Evolutionary conservation across 148 eudicot species (phyloP).

Genomic region (Heliosperma pusillum): DNA sequence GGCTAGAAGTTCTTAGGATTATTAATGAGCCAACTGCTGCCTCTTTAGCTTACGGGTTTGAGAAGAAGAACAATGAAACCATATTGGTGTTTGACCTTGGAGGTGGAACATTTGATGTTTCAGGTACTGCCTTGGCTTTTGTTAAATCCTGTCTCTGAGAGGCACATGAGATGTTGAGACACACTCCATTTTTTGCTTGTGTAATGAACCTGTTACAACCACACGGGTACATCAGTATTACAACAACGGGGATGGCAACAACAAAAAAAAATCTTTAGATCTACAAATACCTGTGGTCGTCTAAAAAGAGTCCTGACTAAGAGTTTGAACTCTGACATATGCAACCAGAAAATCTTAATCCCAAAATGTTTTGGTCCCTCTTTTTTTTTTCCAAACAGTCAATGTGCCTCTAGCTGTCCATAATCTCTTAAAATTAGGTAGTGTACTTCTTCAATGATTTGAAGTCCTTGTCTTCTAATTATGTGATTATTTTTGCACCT

Average conservation of each 20-base stretch:
- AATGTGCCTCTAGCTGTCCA: neutral
- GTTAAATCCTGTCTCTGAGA: neutral
- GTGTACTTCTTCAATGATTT: neutral
- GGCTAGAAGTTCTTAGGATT: conserved; percentile 86
- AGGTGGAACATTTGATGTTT: conserved; percentile 99
- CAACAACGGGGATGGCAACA: too few relatives aligned
- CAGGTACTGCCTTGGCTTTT: conserved; percentile 48
- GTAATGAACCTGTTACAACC: neutral
- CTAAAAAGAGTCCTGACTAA: too few relatives aligned
- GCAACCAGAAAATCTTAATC: neutral
- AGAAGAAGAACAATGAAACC: conserved; percentile 91
- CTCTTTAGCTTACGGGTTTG: conserved; percentile 96
- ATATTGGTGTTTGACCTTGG: conserved; percentile 97
- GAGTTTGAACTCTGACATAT: too few relatives aligned
- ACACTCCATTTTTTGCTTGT: neutral
- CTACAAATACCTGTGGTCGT: neutral
- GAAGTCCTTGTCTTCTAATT: neutral
- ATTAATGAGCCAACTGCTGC: conserved; percentile 99
- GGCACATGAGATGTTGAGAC: neutral
- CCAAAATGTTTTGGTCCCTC: neutral
- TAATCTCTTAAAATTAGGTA: neutral
- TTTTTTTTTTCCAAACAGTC: neutral
- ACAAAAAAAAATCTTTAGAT: neutral
- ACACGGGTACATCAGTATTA: neutral
- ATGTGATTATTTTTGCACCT: neutral